phyloP scores from a whole-genome alignment of 2,329 filamentous ascomycete species.

The Fusarium verticillioides region DNA sequence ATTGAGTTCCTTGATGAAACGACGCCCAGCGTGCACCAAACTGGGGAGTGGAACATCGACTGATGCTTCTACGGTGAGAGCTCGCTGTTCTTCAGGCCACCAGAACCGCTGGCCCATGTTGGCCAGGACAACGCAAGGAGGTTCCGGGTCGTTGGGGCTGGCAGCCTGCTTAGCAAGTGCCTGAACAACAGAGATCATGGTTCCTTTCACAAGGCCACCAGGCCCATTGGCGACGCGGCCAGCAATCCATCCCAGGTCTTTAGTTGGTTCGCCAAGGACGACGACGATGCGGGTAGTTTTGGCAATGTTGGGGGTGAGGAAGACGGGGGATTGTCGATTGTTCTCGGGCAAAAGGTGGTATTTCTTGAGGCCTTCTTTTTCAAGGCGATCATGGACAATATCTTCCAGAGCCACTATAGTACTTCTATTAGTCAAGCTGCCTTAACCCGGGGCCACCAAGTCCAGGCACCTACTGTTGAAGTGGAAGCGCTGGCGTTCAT shows the following conservation, averaged over 20 bases:
- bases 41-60: slow-evolving; percentile 69
- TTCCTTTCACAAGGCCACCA: slow-evolving; percentile 77
- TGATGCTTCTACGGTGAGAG: slow-evolving; percentile 70
- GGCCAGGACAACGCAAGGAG: slow-evolving; percentile 75
- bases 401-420: slow-evolving; percentile 68
- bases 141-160: slow-evolving; percentile 47
- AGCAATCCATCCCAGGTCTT: slow-evolving; percentile 81
- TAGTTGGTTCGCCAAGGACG: slow-evolving; percentile 75
- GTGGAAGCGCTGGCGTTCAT: slow-evolving; percentile 77
- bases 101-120: slow-evolving; percentile 84
- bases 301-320: slow-evolving; percentile 64
- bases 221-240: slow-evolving; percentile 72
- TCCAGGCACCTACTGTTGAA: slow-evolving; percentile 72
- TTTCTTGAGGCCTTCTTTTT: slow-evolving; percentile 67
- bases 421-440: background rate
- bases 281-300: slow-evolving; percentile 73
- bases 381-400: slow-evolving; percentile 71
- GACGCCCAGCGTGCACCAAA: slow-evolving; percentile 66
- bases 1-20: slow-evolving; percentile 67
- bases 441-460: background rate
- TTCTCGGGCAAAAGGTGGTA: slow-evolving; percentile 59
- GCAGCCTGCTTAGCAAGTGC: slow-evolving; percentile 53
- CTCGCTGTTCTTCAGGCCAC: slow-evolving; percentile 71
- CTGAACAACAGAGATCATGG: slow-evolving; percentile 71
- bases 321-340: slow-evolving; percentile 75